Evolutionary conservation across 148 eudicot genomes (phyloP), one percentile per base, ranked within the genome.

Genomic region (Silene conica): DNA sequence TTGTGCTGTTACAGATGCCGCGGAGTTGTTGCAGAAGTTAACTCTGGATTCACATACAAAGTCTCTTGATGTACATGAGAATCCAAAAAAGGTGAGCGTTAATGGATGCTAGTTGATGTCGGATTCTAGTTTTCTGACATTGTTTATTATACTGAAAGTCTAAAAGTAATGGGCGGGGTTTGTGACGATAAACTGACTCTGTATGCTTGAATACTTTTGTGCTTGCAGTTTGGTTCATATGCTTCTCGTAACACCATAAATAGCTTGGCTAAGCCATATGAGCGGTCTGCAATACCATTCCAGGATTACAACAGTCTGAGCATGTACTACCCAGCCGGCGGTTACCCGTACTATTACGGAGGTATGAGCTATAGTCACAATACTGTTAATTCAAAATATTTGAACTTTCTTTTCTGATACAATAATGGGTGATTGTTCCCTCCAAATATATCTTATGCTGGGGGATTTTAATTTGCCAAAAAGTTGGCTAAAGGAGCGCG

Each of bases 241-340:
- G 85, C 73, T 56, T 77, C 87, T 0, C 76, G 78, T 20, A 82
- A 67, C 62, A 41, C 55, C 43, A 77, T 82, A 38, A 85, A 76
- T 73, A 83, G 87, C 52, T 63, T 82, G 79, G 87, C 85, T 1
- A 85, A 79, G 81, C 87, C 85, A 19, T 85, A 79, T 59, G 87
- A 82, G 75, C 77, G 85, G 6, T 72, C 85, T 18, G 57, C 83
- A 2, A 61, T 79, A 26, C 85, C 87, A 13, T 56, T 84, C 48
- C 87, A 70, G 78, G 87, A 81, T 74, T 81, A 28, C 61, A 25
- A 74, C 45, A 77, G 73, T 45, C 55, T 82, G 59, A 77, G 63
- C 73, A 82, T 80, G 71, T 84, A 79, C 63, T 84, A 84, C 46
- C 74, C 79, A 15, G 77, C 80, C 46, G 81, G 73, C 56, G 79